Evolutionary conservation across 2,329 filamentous ascomycete species (phyloP).

Genomic region (Leptographium wingfieldii): DNA sequence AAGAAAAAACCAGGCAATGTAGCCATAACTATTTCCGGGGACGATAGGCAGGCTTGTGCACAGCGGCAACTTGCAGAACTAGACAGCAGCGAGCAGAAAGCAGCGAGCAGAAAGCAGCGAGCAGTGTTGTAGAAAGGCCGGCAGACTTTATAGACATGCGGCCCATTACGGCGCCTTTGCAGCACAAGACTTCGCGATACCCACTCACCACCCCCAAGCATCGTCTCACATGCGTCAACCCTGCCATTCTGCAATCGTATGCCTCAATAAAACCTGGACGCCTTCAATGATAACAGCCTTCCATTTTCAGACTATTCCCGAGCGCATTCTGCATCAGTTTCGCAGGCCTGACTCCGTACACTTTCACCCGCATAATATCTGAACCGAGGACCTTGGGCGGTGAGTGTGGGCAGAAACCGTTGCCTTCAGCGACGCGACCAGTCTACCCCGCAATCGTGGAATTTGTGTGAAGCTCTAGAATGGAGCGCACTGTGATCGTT

Average conservation of each 20-base stretch:
- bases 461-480: no score
- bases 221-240: not conserved
- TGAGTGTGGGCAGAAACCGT: no score
- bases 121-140: not conserved
- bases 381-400: no score
- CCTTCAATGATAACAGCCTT: not conserved
- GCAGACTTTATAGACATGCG: not conserved
- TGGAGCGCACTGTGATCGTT: no score
- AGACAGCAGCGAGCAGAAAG: not conserved
- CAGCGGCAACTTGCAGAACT: not conserved
- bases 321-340: no score
- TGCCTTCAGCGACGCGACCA: no score
- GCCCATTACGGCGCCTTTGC: not conserved
- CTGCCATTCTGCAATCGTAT: not conserved
- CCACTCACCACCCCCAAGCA: not conserved
- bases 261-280: not conserved
- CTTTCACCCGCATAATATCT: no score
- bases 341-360: no score
- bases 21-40: not conserved
- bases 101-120: not conserved
- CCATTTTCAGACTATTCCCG: not conserved
- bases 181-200: not conserved
- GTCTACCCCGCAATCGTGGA: no score
- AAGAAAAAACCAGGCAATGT: not conserved
- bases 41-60: not conserved